These are phyloP conservation scores for Globisporangium acanthophoron DNA, from an alignment of 352 stramenopile species.

Conservation along the genomic window DNA sequence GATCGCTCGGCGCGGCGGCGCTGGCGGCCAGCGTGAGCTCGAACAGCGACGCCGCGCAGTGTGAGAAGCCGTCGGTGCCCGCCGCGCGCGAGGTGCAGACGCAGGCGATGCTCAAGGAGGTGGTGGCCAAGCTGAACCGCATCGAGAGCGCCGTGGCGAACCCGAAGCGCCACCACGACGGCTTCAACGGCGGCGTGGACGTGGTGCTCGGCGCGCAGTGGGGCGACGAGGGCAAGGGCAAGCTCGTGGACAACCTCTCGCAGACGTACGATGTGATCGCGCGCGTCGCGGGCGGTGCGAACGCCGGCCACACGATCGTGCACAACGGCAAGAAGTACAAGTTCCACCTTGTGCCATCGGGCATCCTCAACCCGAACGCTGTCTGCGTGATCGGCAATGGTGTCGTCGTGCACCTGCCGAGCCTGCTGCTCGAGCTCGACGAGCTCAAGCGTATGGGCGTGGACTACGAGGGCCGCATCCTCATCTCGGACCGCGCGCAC, in stretches of 20 bases:
- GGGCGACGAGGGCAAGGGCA: constrained; percentile 99
- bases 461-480: constrained; percentile 91
- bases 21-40: background rate
- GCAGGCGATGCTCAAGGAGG: constrained; percentile 74
- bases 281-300: constrained; percentile 95
- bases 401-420: constrained; percentile 97
- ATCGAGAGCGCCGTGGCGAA: constrained; percentile 85
- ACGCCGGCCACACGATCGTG: constrained; percentile 99
- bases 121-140: constrained; percentile 82
- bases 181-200: constrained; percentile 67
- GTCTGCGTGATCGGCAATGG: constrained; percentile 98
- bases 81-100: constrained; percentile 45
- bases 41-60: constrained; percentile 15
- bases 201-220: constrained; percentile 98
- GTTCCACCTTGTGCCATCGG: constrained; percentile 98
- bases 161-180: constrained; percentile 63
- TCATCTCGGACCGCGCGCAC: constrained; percentile 97
- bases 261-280: constrained; percentile 96
- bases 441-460: constrained; percentile 87
- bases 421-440: constrained; percentile 94
- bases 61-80: constrained; percentile 26
- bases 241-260: constrained; percentile 94
- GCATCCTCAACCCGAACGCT: constrained; percentile 95
- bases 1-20: constrained; percentile 11
- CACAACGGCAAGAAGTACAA: constrained; percentile 98